phyloP scores from a whole-genome alignment of 495 filamentous ascomycete species.

The Aspergillus carlsbadensis region DNA sequence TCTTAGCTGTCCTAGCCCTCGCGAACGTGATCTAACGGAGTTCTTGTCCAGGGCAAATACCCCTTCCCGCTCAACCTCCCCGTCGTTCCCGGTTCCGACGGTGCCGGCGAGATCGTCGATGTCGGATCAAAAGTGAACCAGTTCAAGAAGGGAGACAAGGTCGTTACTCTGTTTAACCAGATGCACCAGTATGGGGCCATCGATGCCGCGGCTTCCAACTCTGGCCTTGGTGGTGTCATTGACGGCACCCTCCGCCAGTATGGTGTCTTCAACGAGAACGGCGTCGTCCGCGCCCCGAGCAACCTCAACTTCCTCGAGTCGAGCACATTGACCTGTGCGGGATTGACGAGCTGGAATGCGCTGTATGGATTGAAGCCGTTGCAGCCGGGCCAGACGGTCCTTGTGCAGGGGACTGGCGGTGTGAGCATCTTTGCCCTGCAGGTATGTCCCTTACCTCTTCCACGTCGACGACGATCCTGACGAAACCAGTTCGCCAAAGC shows the following conservation, averaged over 20 bases:
- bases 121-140: conserved; percentile 65
- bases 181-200: conserved; percentile 63
- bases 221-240: conserved; percentile 68
- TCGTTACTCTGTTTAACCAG: conserved; percentile 79
- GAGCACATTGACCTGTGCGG: conserved; percentile 67
- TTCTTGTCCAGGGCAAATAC: conserved; percentile 56
- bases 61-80: conserved; percentile 58
- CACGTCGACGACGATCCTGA: neutral
- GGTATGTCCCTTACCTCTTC: conserved; percentile 36
- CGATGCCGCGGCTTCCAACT: conserved; percentile 34
- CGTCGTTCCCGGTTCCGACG: conserved; percentile 74
- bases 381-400: conserved; percentile 66
- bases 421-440: conserved; percentile 76
- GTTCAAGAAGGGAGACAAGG: conserved; percentile 71
- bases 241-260: conserved; percentile 75
- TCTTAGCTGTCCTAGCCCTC: neutral
- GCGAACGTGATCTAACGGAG: neutral
- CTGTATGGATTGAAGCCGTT: conserved; percentile 69
- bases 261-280: conserved; percentile 66
- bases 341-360: conserved; percentile 78
- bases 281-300: conserved; percentile 65
- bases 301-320: conserved; percentile 2
- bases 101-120: conserved; percentile 68
- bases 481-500: conserved; percentile 73
- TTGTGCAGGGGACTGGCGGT: conserved; percentile 81